phyloP scores from a whole-genome alignment of 2,329 filamentous ascomycete genomes.

The Coniochaeta sp. region DNA sequence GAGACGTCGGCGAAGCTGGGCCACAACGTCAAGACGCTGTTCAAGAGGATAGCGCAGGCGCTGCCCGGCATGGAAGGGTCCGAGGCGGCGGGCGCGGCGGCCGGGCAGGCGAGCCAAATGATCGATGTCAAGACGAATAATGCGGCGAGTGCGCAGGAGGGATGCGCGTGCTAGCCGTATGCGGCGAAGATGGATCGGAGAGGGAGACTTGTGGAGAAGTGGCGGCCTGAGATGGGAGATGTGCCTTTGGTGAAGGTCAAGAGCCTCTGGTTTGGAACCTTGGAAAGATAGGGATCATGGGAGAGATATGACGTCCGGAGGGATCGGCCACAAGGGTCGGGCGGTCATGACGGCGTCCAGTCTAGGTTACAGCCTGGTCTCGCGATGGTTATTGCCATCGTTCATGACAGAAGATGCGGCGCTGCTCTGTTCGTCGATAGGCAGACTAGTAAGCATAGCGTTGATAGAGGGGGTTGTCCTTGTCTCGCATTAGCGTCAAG shows the following conservation, averaged over 20 bases:
- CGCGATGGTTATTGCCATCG: neutral
- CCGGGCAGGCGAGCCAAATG: conserved; percentile 68
- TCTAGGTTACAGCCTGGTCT: neutral
- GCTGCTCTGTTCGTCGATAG: neutral
- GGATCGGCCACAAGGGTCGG: neutral
- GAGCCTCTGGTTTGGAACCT: neutral
- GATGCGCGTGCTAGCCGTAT: conserved; percentile 53
- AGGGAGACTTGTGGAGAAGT: neutral
- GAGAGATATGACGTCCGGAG: neutral
- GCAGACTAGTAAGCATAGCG: conserved; percentile 6
- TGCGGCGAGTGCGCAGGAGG: conserved; percentile 61
- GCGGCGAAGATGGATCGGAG: neutral
- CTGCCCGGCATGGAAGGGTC: conserved; percentile 95
- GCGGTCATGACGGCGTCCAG: neutral
- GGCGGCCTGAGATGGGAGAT: neutral
- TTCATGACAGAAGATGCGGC: neutral
- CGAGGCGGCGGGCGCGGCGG: conserved; percentile 63
- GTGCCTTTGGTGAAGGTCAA: neutral
- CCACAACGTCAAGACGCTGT: conserved; percentile 95
- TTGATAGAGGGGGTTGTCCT: conserved; percentile 5
- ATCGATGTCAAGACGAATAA: conserved; percentile 87
- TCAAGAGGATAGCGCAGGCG: conserved; percentile 96
- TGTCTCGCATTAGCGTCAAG: conserved; percentile 12
- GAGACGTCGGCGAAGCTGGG: conserved; percentile 97
- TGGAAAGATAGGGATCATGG: neutral